Base-by-base conservation (phyloP, 495 filamentous ascomycete genomes). In the Podospora pseudoanserina region DNA sequence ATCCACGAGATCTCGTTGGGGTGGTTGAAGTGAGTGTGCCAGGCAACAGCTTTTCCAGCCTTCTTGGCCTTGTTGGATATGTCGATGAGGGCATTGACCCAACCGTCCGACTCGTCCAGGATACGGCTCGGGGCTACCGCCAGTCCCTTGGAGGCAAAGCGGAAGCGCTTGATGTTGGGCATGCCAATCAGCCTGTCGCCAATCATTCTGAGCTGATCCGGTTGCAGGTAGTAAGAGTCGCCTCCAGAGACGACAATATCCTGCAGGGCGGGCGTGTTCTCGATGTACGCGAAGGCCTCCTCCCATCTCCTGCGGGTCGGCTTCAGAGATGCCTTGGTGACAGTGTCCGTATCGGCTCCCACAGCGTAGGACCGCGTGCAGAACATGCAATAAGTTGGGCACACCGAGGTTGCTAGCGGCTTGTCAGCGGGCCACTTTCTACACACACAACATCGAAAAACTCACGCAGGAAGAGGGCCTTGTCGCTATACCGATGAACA, bases 11-110 rank as follows among this genome's bases (percentile, higher is more conserved):
- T 84, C 73, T 89, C 87, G 63, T 79, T 79, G 15, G 84, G 81
- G 65, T 87, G 85, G 68, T 89, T 88, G 76, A 89, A 86, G 72
- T 89, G 87, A 0, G 87, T 89, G 68, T 89, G 87, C 63, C 86
- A 69, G 18, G 85, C 85, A 63, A 89, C 80, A n/a, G 82, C 78
- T 71, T 88, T 89, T 11, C 85, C 86, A 15, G 81, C 73, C 60
- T 65, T 69, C 30, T 80, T 78, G 20, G 82, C 86, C 65, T 77
- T 73, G 62, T 83, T 77, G 4, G 81, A 78, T 20, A 88, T 60
- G 19, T 70, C 72, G n/a, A 87, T 76, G 39, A 89, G 65, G 23
- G 83, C 74, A 0, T 80, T 71, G 26, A 81, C 77, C 86, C 86
- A 89, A n/a, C 60, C 68, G 70, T 88, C 86, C 0, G 74, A 70